Evolutionary conservation across 2,329 filamentous ascomycete genomes (phyloP), one percentile per base, ranked within the genome.

Genomic region (Diaporthe caulivora): DNA sequence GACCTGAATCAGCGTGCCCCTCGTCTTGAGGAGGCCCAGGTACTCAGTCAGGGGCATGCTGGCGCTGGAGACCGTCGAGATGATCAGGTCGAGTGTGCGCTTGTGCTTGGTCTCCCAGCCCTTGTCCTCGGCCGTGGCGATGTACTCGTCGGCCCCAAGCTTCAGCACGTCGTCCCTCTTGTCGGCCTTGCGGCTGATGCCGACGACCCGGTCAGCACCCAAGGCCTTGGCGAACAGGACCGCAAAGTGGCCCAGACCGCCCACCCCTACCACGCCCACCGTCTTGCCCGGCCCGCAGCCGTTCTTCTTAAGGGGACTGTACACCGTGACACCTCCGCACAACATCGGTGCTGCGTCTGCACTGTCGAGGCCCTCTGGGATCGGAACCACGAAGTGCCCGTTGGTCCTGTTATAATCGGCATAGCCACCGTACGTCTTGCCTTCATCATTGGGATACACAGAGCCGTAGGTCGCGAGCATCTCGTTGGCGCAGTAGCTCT

Each of bases 261-360:
- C 92, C 26, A 94, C 84, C 1, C 92, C 92, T 21, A 94, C 83
- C 68, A 94, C 89, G 0, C 91, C 92, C 1, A 94, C 90, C 8
- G 81, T 86, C 82, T 92, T 93, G 8, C 91, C 92, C 0, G 91
- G 91, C 0, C 92, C 92, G 54, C 87, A 89, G 1, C 89, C 90
- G 74, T 93, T 89, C 55, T 89, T 85, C 76, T 84, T 86, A 67
- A 94, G 80, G 1, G 92, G 92, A 10, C 86, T 85, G 78, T 87
- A 94, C 6, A 92, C 85, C 0, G 92, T 94, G 49, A 93, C 86
- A 10, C 92, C 92, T 34, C 87, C 92, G 77, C 92, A 94, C 51
- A 94, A 83, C 88, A 94, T 90, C 1, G 92, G 92, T 18, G 92
- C 85, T 2, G 84, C 83, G 24, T 80, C 76, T 15, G 82, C 83